Base-by-base conservation (phyloP, 768 basidiomycete genomes). In the Hygrocybe coccinea region DNA sequence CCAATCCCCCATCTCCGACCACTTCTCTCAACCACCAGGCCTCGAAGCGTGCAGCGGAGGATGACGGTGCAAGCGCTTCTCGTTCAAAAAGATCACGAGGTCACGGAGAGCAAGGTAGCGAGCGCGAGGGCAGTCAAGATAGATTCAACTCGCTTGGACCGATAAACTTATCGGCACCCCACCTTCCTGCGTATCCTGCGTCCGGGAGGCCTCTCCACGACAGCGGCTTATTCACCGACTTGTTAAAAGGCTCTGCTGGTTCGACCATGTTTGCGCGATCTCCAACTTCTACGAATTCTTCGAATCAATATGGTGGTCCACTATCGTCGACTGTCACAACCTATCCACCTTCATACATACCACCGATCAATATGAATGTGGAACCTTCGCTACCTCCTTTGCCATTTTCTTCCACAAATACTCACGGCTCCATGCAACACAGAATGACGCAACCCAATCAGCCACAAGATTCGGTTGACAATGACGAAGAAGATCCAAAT, bases 401-500 rank as follows among this genome's bases (percentile, higher is more conserved):
- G 53, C 69, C 84, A 12, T 83, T 79, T 63, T 72, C 74, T 46
- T 54, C 76, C 6, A 65, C 68, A 0, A 62, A 61, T 49, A 49
- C 69, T 7, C 64, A 60, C 34, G 55, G 36, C 4, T 38, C 48
- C 3, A 58, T 65, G 19, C 73, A 70, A 25, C 78, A 71, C 61
- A 71, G 72, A 46, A 61, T 74, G 25, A 67, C 65, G 17, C 59
- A 63, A 36, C 59, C 52, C 36, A 68, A 63, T 34, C 56, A 64
- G 38, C 24, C 68, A 67, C 55, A 68, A 3, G 83, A 84, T 19
- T 77, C 78, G 17, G 70, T 79, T 2, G 82, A 86, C 22, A 81
- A 82, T 24, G 81, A 82, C 1, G 81, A 85, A 43, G 76, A 82
- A 35, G 86, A 90, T 60, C 85, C 88, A 1, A 88, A 87, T 66